phyloP scores from a whole-genome alignment of 768 basidiomycete genomes.

The Tricholoma furcatifolium region DNA sequence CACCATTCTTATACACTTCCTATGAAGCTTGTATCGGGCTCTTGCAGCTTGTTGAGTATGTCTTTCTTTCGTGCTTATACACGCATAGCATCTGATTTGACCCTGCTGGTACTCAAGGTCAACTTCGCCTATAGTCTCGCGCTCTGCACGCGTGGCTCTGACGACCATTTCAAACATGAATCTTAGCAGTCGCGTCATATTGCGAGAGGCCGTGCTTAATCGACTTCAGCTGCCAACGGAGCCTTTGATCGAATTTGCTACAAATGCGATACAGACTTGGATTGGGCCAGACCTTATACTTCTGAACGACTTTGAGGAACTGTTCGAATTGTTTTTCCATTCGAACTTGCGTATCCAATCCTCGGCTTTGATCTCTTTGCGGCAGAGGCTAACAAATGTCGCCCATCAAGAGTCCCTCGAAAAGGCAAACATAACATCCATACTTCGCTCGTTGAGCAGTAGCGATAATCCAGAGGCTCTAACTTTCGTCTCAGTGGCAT shows the following conservation, averaged over 20 bases:
- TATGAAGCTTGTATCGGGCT: conserved; percentile 14
- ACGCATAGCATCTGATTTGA: background rate
- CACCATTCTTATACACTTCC: conserved; percentile 15
- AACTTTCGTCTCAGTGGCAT: conserved; percentile 13
- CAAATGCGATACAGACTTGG: conserved; percentile 17
- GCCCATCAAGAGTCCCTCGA: conserved; percentile 18
- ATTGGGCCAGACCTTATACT: conserved; percentile 19
- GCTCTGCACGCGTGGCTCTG: conserved; percentile 14
- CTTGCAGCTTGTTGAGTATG: conserved; percentile 20
- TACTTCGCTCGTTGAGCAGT: conserved; percentile 12
- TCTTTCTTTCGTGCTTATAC: background rate
- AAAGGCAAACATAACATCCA: conserved; percentile 12
- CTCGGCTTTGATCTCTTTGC: conserved; percentile 13
- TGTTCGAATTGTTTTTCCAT: conserved; percentile 15
- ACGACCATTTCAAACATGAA: conserved; percentile 12
- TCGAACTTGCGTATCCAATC: conserved; percentile 16
- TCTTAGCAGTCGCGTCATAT: conserved; percentile 12
- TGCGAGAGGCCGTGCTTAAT: conserved; percentile 15
- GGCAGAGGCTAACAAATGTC: conserved; percentile 9
- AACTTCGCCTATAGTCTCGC: conserved; percentile 8
- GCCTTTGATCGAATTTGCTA: conserved; percentile 12
- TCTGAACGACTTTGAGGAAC: conserved; percentile 12
- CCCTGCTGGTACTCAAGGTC: conserved; percentile 1
- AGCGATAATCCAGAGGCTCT: conserved; percentile 16
- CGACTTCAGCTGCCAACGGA: conserved; percentile 15